Percentiles rank a stretch among this genome's conserved stretches.
These are phyloP conservation scores for Fraxinus quadrangulata DNA, from an alignment of 257 asterid genomes.

Conservation along the genomic window DNA sequence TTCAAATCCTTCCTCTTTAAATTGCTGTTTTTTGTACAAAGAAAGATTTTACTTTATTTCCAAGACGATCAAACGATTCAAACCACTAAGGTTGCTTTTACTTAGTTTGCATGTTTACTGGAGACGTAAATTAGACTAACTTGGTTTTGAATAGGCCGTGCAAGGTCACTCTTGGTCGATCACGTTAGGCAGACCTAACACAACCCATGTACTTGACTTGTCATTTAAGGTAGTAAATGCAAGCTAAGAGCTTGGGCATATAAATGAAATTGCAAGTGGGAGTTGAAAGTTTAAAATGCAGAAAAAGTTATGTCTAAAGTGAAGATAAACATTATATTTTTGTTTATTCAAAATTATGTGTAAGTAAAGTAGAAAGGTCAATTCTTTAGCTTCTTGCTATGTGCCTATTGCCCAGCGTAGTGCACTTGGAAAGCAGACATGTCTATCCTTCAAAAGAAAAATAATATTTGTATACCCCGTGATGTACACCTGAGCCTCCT, in stretches of 20 bases:
- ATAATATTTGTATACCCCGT: no score
- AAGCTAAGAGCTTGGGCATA: no score
- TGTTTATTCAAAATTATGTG: neutral
- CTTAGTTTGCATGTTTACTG: neutral
- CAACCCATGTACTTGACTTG: neutral
- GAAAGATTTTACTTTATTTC: slow-evolving; percentile 20
- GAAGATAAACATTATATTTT: neutral
- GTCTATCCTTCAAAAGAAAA: no score
- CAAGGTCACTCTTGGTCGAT: no score
- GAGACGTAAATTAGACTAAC: no score
- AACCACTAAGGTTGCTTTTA: neutral
- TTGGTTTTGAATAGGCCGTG: no score
- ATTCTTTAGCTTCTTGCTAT: neutral
- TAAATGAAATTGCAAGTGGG: no score
- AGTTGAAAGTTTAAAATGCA: no score
- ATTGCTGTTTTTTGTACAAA: neutral
- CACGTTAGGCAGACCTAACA: no score
- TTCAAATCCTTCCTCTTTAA: neutral
- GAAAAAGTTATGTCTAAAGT: neutral
- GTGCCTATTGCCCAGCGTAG: neutral
- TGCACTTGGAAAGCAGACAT: no score
- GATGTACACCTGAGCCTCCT: no score
- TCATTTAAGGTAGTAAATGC: no score
- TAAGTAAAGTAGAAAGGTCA: neutral
- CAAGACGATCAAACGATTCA: neutral